Base-by-base conservation (phyloP, 1,139 yeast species). In the Lizanozyma gosingica region DNA sequence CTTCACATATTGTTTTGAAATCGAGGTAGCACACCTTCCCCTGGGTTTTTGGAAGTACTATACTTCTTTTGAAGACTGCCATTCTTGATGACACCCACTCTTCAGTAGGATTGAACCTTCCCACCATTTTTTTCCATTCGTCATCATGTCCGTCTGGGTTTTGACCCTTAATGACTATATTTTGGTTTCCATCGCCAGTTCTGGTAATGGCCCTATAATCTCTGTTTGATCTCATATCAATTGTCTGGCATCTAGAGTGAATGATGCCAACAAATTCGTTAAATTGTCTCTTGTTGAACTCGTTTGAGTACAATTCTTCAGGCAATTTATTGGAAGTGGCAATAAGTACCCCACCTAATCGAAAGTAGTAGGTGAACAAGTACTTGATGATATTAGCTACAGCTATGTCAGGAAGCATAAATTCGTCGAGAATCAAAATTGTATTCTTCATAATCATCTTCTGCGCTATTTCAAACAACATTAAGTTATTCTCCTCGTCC, bases 241-340 rank as follows among this genome's bases (percentile, higher is more conserved):
- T 62, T 2, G 80, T 66, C 17, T 73, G 68, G 54, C 90, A 82
- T 45, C 87, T 62, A n/a, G 76, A 56, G 47, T 78, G 75, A 36
- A 82, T 58, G 3, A 82, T 71, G 6, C 71, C 63, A 36, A 76
- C 76, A 56, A 82, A 82, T 11, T 68, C 62, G 41, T 71, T 66
- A 55, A 82, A 80, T 38, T 76, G 78, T 4, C 67, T 62, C 49
- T 75, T 77, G 46, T 78, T 75, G 53, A 81, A 80, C 40, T 76
- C 79, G 11, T 77, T 78, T 1, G 85, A 71, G 49, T 82, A 82
- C 35, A 82, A 63, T 44, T 82, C 83, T 48, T 81, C 85, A 0
- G 88, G 90, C 14, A 81, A 58, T 50, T 83, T 69, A 48, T 82
- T 82, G 1, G 86, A 78, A 1, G 87, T 82, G 1, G 88, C 86